These are phyloP conservation scores for Lepidium africanum DNA, from an alignment of 345 rosid species.

Conservation along the genomic window DNA sequence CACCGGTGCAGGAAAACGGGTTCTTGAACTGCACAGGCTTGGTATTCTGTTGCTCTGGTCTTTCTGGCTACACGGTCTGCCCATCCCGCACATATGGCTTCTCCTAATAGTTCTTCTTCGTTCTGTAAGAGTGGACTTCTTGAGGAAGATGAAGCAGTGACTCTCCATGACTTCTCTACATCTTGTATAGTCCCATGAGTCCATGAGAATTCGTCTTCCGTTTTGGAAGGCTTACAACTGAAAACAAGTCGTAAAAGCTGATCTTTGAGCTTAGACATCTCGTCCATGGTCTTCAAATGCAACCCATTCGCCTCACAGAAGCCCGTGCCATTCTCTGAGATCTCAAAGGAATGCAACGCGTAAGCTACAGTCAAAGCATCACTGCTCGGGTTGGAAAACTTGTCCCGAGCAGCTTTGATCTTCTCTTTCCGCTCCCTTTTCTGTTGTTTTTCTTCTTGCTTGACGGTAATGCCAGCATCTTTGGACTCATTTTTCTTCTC, in stretches of 20 bases:
- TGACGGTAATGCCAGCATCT: constrained; percentile 28
- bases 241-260: constrained; percentile 76
- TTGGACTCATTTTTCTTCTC: constrained; percentile 22
- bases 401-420: constrained; percentile 44
- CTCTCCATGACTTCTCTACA: constrained; percentile 65
- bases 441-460: constrained; percentile 43
- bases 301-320: constrained; percentile 57
- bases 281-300: constrained; percentile 82
- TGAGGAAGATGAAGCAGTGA: constrained; percentile 23
- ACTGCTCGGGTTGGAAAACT: constrained; percentile 69
- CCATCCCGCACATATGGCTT: constrained; percentile 95
- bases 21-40: constrained; percentile 66
- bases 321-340: constrained; percentile 28
- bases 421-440: constrained; percentile 53
- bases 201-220: constrained; percentile 58
- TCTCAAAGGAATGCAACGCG: constrained; percentile 70
- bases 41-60: constrained; percentile 46
- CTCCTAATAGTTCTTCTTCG: constrained; percentile 70
- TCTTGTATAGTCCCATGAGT: constrained; percentile 54
- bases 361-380: constrained; percentile 71
- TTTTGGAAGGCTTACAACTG: constrained; percentile 27
- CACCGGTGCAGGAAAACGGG: constrained; percentile 64
- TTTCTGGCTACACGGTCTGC: constrained; percentile 85
- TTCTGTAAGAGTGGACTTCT: constrained; percentile 43
- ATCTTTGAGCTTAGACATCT: constrained; percentile 79